Evolutionary conservation across 2,329 filamentous ascomycete genomes (phyloP).

Genomic region (Fusarium tuaranense): DNA sequence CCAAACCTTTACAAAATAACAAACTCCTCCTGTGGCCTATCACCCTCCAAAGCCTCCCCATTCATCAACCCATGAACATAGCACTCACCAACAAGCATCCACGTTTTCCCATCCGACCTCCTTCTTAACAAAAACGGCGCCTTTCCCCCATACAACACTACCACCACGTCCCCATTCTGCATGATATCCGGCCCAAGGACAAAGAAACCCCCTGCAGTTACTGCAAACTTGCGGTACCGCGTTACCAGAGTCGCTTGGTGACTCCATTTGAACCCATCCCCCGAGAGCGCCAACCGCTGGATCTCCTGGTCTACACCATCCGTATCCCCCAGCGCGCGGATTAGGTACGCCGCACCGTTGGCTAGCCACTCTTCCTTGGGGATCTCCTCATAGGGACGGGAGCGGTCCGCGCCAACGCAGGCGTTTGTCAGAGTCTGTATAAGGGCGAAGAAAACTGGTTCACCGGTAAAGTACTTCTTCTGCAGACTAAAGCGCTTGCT

Average conservation of each 20-base stretch:
- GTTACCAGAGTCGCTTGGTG: constrained; percentile 51
- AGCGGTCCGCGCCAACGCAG: constrained; percentile 45
- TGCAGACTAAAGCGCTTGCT: constrained; percentile 39
- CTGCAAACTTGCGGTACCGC: constrained; percentile 49
- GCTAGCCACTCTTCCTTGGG: constrained; percentile 45
- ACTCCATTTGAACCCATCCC: constrained; percentile 51
- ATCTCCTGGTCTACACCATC: constrained; percentile 37
- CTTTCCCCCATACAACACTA: constrained; percentile 48
- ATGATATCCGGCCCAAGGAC: constrained; percentile 50
- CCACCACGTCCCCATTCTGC: constrained; percentile 46
- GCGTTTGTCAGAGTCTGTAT: constrained; percentile 51
- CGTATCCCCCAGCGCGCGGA: constrained; percentile 29
- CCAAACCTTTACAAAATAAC: constrained; percentile 38
- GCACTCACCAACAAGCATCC: constrained; percentile 51
- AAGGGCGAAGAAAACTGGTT: constrained; percentile 49
- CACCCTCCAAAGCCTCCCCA: constrained; percentile 45
- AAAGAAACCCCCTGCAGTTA: constrained; percentile 48
- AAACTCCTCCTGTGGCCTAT: constrained; percentile 47
- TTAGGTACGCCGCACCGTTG: constrained; percentile 49
- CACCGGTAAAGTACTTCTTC: constrained; percentile 41
- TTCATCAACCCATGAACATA: constrained; percentile 54
- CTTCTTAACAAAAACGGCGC: constrained; percentile 48
- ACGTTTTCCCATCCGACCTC: constrained; percentile 20
- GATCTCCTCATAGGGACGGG: constrained; percentile 41
- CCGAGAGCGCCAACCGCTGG: constrained; percentile 41